Evolutionary conservation across 2,329 filamentous ascomycete species (phyloP).

Genomic region (Fusarium secorum): DNA sequence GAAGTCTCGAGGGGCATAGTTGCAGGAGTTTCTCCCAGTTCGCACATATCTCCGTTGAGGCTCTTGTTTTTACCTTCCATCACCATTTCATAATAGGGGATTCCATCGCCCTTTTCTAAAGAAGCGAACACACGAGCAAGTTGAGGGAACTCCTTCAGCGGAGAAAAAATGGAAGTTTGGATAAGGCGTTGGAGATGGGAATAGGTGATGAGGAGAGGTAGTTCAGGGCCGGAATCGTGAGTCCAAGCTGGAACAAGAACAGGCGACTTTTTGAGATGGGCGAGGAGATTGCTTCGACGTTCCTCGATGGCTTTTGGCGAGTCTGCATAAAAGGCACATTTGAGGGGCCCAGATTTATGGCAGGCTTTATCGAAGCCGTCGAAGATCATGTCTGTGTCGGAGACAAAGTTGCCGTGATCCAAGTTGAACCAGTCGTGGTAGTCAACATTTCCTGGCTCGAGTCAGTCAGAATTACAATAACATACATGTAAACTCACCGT

Average conservation of each 20-base stretch:
- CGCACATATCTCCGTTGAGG: constrained; percentile 30
- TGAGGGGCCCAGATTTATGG: constrained; percentile 57
- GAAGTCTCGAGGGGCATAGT: constrained; percentile 40
- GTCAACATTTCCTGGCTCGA: constrained; percentile 54
- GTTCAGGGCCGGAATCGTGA: constrained; percentile 44
- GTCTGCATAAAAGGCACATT: constrained; percentile 54
- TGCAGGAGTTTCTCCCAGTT: constrained; percentile 40
- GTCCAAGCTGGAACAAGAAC: constrained; percentile 50
- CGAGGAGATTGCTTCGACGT: constrained; percentile 52
- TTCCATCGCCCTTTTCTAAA: constrained; percentile 55
- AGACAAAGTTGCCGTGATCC: constrained; percentile 55
- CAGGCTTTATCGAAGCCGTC: constrained; percentile 63
- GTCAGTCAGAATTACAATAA: not conserved
- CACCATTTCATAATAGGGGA: constrained; percentile 52
- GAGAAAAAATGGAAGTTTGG: constrained; percentile 54
- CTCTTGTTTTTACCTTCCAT: constrained; percentile 1
- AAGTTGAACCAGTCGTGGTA: constrained; percentile 63
- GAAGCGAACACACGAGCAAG: constrained; percentile 55
- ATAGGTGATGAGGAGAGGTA: constrained; percentile 61
- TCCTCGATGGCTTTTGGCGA: constrained; percentile 50
- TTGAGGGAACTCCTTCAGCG: constrained; percentile 51
- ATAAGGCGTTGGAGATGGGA: constrained; percentile 55
- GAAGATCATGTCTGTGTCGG: constrained; percentile 63
- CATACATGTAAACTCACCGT: constrained; percentile 48
- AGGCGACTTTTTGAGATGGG: constrained; percentile 51